Conservation (phyloP, 2,329 filamentous ascomycete species). For the Diatrype stigma region DNA sequence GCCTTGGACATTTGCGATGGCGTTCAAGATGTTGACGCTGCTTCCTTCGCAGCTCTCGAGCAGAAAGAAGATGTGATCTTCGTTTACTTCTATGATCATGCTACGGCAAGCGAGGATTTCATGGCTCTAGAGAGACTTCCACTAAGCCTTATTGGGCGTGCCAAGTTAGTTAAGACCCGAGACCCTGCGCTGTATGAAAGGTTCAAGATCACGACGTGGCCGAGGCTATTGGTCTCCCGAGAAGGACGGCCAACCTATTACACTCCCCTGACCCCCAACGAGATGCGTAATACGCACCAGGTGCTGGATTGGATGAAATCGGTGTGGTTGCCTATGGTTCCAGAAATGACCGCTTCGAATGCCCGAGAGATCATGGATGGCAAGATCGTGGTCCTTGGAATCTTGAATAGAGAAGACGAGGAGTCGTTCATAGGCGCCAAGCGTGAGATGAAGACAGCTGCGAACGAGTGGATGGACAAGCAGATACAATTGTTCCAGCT, state of each 20-base stretch:
- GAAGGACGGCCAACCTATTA: slow-evolving; percentile 91
- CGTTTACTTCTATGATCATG: slow-evolving; percentile 95
- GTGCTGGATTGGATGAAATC: slow-evolving; percentile 91
- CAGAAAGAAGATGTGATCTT: slow-evolving; percentile 95
- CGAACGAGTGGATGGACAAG: slow-evolving; percentile 97
- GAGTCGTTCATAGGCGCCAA: slow-evolving; percentile 75
- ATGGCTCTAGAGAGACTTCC: slow-evolving; percentile 80
- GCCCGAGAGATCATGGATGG: slow-evolving; percentile 92
- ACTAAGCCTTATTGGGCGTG: slow-evolving; percentile 84
- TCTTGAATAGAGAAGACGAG: slow-evolving; percentile 74
- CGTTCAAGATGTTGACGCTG: slow-evolving; percentile 75
- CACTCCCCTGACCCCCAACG: slow-evolving; percentile 76
- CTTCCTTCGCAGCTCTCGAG: slow-evolving; percentile 75
- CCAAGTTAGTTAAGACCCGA: slow-evolving; percentile 86
- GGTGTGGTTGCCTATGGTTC: slow-evolving; percentile 93
- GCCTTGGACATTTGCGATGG: slow-evolving; percentile 73
- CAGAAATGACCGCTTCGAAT: slow-evolving; percentile 86
- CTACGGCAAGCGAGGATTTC: slow-evolving; percentile 90
- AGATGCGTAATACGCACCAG: slow-evolving; percentile 83
- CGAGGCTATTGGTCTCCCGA: slow-evolving; percentile 82
- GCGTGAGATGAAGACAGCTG: slow-evolving; percentile 91
- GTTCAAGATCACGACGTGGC: slow-evolving; percentile 97
- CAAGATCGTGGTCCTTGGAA: slow-evolving; percentile 89
- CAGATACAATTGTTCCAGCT: slow-evolving; percentile 87
- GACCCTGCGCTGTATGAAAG: slow-evolving; percentile 70